phyloP scores from a whole-genome alignment of 495 filamentous ascomycete species.

The Neurospora sp. region DNA sequence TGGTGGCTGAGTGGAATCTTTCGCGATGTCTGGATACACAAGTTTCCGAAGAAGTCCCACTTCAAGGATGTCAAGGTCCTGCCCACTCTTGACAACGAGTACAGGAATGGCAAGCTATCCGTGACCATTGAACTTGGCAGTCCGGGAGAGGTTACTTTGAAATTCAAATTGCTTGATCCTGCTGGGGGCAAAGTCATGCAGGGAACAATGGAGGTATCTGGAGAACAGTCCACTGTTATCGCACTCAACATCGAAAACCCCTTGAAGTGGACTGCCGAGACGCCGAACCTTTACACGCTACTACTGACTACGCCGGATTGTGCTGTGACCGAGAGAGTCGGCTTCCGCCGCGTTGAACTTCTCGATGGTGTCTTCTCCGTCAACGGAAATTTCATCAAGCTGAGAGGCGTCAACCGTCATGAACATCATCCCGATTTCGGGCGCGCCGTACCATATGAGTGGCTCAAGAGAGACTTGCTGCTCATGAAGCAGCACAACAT shows the following conservation, averaged over 20 bases:
- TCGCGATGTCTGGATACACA: slow-evolving; percentile 55
- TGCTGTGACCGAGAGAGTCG: slow-evolving; percentile 43
- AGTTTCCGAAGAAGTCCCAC: slow-evolving; percentile 40
- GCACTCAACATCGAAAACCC: slow-evolving; percentile 31
- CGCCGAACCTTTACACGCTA: slow-evolving; percentile 50
- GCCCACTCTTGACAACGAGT: slow-evolving; percentile 46
- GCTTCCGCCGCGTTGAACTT: slow-evolving; percentile 50
- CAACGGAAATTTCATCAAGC: slow-evolving; percentile 49
- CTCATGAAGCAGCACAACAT: slow-evolving; percentile 60
- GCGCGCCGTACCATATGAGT: slow-evolving; percentile 47
- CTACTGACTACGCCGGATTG: slow-evolving; percentile 26
- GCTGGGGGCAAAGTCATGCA: slow-evolving; percentile 16
- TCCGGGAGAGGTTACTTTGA: slow-evolving; percentile 17
- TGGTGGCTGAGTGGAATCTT: slow-evolving; percentile 60
- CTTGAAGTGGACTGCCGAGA: slow-evolving; percentile 61
- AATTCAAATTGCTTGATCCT: slow-evolving; percentile 21
- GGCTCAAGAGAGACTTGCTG: slow-evolving; percentile 47
- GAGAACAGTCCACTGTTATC: slow-evolving; percentile 11
- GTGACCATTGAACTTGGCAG: slow-evolving; percentile 35
- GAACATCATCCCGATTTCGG: slow-evolving; percentile 54
- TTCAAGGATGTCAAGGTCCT: slow-evolving; percentile 51
- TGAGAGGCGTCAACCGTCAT: slow-evolving; percentile 59
- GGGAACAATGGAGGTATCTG: slow-evolving; percentile 1
- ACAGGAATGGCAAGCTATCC: slow-evolving; percentile 42
- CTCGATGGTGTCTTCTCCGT: slow-evolving; percentile 47